Base-by-base conservation (phyloP, 2,329 filamentous ascomycete species). In the Diaporthe ampelina region DNA sequence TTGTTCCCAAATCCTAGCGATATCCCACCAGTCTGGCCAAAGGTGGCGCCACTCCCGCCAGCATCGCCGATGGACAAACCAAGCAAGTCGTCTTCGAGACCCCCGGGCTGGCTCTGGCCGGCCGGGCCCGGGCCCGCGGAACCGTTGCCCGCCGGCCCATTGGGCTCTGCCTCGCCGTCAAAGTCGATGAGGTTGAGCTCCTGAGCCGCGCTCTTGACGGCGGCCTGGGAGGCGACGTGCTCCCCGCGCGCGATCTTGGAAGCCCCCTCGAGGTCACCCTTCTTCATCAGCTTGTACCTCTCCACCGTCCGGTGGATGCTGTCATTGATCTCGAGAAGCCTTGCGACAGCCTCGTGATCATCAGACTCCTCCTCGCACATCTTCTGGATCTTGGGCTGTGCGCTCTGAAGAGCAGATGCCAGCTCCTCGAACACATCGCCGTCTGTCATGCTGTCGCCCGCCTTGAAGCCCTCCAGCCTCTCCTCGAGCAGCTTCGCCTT, bases 331-430 rank as follows among this genome's bases (percentile, higher is more conserved):
- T 98, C 95, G 73, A 99, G 89, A 15, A 99, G 88, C 84, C 98
- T 98, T 57, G 95, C 94, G 8, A 99, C 97, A 7, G 97, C 97
- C 85, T 98, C 97, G 76, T 95, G 92, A 81, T 99, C 97, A 76
- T 98, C 96, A 15, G 95, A 98, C 81, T 99, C 97, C 83, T 99
- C 97, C 83, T 98, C 96, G 81, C 96, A 98, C 96, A 99, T 99
- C 85, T 95, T 98, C 82, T 98, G 96, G 77, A 99, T 98, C 86
- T 99, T 99, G 11, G 97, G 97, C 80, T 99, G 97, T 3, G 97
- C 97, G 81, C 94, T 98, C 82, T 95, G 94, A 59, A 99, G 88
- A 13, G 97, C 92, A 77, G 94, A 93, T 7, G 95, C 95, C 71
- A 99, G 89, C 86, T 99, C 97, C 87, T 95, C 90, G 78, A 91